Base-by-base conservation (phyloP, 208 protist genomes). In the Leishmania tarentolae region DNA sequence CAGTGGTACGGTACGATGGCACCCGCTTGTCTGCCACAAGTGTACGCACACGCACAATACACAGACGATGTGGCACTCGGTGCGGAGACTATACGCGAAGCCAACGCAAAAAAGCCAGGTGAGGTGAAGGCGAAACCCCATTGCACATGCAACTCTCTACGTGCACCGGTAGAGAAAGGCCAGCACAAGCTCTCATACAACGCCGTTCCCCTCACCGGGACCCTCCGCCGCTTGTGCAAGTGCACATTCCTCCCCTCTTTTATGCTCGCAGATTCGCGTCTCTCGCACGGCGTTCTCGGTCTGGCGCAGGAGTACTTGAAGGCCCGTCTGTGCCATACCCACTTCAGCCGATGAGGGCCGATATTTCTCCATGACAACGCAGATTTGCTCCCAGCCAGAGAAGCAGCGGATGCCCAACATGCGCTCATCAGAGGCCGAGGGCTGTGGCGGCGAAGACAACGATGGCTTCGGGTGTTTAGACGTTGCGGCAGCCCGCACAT, bases 331-430 rank as follows among this genome's bases (percentile, higher is more conserved):
- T 5, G 88, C 87, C 44, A 84, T 79, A 50, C 72, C 52, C 70
- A 94, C 89, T 68, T 89, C 84, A 9, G 66, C 69, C 59, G 74
- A 35, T 5, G 71, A 79, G 21, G 90, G 92, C 4, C 92, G 86
- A 50, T 86, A 47, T 50, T 83, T 88, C 80, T 96, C 92, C 50
- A 89, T 72, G 7, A 93, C 66, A n/a, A 75, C 46, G 75, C 87
- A 86, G 11, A 96, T 65, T 69, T 86, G 79, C 56, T 94, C 90
- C 83, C 86, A 91, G 0, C 92, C 90, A 56, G 84, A 68, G 72
- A 93, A 94, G 78, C 86, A 91, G 53, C 88, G 83, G 7, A 90
- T 52, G 28, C 89, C 86, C 61, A 86, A 88, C 2, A 82, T 82
- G 24, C 11, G 17, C 28, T 61, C 40, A 52, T 71, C 76, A 65